Evolutionary conservation across 2,329 filamentous ascomycete species (phyloP).

Genomic region (Fusarium oxysporum): DNA sequence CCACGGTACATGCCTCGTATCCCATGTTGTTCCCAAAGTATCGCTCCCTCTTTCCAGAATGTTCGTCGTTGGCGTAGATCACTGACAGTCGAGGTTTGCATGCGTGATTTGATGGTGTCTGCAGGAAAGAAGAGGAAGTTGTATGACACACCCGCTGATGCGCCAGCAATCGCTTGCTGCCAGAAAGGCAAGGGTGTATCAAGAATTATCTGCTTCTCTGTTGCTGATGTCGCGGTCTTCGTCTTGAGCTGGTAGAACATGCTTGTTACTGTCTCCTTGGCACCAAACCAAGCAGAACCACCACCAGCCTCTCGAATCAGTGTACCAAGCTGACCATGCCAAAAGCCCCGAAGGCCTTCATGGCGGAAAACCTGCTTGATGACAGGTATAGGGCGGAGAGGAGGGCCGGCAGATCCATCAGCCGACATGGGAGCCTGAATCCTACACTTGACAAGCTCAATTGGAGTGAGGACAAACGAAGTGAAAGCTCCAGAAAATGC

Average conservation of each 20-base stretch:
- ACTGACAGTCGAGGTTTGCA: slow-evolving; percentile 86
- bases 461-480: slow-evolving; percentile 89
- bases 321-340: slow-evolving; percentile 94
- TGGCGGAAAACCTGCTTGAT: slow-evolving; percentile 84
- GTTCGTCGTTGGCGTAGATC: slow-evolving; percentile 66
- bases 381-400: slow-evolving; percentile 74
- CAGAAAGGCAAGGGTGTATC: slow-evolving; percentile 76
- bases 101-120: slow-evolving; percentile 96
- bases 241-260: slow-evolving; percentile 73
- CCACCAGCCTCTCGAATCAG: slow-evolving; percentile 94
- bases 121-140: slow-evolving; percentile 98
- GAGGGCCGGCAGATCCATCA: slow-evolving; percentile 56
- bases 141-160: slow-evolving; percentile 90
- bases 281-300: slow-evolving; percentile 93
- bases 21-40: slow-evolving; percentile 86
- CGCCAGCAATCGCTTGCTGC: slow-evolving; percentile 89
- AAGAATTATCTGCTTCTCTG: slow-evolving; percentile 55
- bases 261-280: slow-evolving; percentile 82
- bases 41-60: slow-evolving; percentile 77
- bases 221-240: slow-evolving; percentile 52
- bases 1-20: slow-evolving; percentile 89
- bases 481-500: slow-evolving; percentile 90
- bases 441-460: slow-evolving; percentile 98
- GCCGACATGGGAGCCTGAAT: slow-evolving; percentile 80
- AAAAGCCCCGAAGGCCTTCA: slow-evolving; percentile 87